These are phyloP conservation scores for Boletus subcaerulescens DNA, from an alignment of 768 basidiomycete genomes.

Conservation along the genomic window DNA sequence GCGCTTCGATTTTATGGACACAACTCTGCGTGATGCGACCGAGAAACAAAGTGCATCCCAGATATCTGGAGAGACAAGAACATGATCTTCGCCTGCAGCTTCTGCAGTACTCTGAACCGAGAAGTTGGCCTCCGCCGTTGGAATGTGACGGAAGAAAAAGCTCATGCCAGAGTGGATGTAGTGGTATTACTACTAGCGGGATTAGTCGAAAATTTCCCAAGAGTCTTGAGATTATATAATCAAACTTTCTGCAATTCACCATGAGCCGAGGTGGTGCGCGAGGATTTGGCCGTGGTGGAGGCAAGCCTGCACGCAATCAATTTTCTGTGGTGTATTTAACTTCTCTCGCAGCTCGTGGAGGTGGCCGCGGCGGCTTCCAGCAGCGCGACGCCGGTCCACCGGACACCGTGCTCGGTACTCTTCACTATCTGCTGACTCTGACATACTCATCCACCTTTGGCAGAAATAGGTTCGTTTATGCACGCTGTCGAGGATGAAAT, in stretches of 20 bases:
- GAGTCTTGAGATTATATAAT: slow-evolving; percentile 23
- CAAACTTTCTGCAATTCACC: not conserved
- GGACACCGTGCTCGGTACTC: slow-evolving; percentile 67
- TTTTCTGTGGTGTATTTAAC: not conserved
- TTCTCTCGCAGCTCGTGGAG: slow-evolving; percentile 48
- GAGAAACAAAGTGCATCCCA: slow-evolving; percentile 30
- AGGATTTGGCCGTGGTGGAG: slow-evolving; percentile 56
- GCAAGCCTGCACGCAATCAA: slow-evolving; percentile 23
- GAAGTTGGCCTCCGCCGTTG: slow-evolving; percentile 28
- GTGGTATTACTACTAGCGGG: too few relatives aligned
- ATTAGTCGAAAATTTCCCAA: too few relatives aligned
- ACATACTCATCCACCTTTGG: slow-evolving; percentile 7
- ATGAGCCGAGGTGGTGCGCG: slow-evolving; percentile 55
- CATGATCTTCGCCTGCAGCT: slow-evolving; percentile 20
- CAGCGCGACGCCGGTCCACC: slow-evolving; percentile 78
- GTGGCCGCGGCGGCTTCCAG: slow-evolving; percentile 67
- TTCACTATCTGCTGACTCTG: not conserved
- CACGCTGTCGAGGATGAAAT: slow-evolving; percentile 99
- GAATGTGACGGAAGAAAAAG: slow-evolving; percentile 33
- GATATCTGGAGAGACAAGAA: slow-evolving; percentile 31
- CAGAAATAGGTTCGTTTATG: slow-evolving; percentile 89
- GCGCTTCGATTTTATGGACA: slow-evolving; percentile 26
- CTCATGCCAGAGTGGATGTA: slow-evolving; percentile 28
- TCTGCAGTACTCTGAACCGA: slow-evolving; percentile 13
- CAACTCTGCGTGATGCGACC: slow-evolving; percentile 7